A percentile compares a stretch with the other conserved stretches of the same genome.
phyloP scores from a whole-genome alignment of 2,329 filamentous ascomycete species.

The Lasiodiplodia theobromae region DNA sequence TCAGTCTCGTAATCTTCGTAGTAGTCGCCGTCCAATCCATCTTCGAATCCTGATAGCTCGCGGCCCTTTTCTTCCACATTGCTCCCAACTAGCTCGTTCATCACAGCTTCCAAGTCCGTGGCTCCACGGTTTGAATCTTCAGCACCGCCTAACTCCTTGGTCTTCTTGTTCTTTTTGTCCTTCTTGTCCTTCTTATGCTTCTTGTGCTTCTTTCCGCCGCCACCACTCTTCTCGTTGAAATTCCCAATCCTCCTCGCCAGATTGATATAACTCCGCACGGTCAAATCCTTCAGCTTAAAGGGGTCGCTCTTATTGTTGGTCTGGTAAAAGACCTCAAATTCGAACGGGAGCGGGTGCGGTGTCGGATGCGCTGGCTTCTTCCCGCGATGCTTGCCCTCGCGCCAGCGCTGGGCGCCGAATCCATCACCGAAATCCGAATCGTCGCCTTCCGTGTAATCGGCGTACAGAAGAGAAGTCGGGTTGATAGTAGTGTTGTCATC shows the following conservation, averaged over 20 bases:
- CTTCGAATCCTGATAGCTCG: conserved; percentile 33
- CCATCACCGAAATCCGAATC: conserved; percentile 39
- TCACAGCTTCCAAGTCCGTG: conserved; percentile 1
- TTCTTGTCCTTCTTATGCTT: conserved; percentile 31
- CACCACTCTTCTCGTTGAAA: conserved; percentile 31
- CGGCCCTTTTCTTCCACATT: conserved; percentile 37
- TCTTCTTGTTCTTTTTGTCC: conserved; percentile 34
- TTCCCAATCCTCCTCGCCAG: conserved; percentile 79
- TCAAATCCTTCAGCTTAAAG: conserved; percentile 82
- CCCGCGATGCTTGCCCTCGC: conserved; percentile 68
- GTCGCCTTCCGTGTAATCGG: conserved; percentile 35
- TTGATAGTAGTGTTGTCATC: conserved; percentile 25
- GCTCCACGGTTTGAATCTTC: background rate
- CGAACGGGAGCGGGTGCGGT: conserved; percentile 69
- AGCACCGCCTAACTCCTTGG: background rate
- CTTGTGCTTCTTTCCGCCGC: conserved; percentile 32
- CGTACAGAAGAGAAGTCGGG: conserved; percentile 3
- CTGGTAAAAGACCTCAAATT: conserved; percentile 84
- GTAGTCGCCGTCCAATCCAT: conserved; percentile 23
- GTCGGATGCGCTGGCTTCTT: conserved; percentile 54
- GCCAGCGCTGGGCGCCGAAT: conserved; percentile 59
- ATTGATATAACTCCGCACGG: conserved; percentile 79
- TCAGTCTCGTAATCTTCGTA: conserved; percentile 33
- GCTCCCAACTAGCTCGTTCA: conserved; percentile 20
- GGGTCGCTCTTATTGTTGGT: conserved; percentile 74